Base-by-base conservation (phyloP, 1,284 basidiomycete genomes). In the Golubevia pallescens region DNA sequence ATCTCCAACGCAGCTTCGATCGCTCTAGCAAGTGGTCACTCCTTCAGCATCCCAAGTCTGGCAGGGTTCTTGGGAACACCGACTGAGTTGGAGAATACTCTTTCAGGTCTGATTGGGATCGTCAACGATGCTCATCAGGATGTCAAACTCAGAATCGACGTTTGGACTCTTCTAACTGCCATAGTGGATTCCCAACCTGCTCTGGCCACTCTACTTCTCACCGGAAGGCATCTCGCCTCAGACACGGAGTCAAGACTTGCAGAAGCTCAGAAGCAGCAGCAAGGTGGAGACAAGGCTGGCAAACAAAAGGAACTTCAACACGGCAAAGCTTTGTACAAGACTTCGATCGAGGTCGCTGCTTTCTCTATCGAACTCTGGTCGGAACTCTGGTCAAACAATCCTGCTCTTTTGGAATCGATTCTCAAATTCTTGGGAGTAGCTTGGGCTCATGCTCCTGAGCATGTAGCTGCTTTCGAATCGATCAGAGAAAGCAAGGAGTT, bases 171-270 rank as follows among this genome's bases (percentile, higher is more conserved):
- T 66, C 64, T 82, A 1, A 69, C 73, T 5, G 72, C 77, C 51
- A 69, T 84, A 38, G 73, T 78, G 34, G 74, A 78, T 34, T 69
- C 70, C 5, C 78, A 81, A 60, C 80, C 81, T 16, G 77, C 78
- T 10, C 65, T 84, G 0, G 77, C 77, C n/a, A 75, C 77, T n/a
- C 67, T 84, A n/a, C 62, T 84, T 6, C 65, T 82, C 34, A 79
- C 77, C 1, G 80, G 80, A 5, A 65, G 68, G 5, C 77, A 79
- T 38, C 62, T 75, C 16, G 73, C 69, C n/a, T 70, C 68, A 62
- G 63, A 62, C 5, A 62, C 68, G 24, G 75, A 77, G 63, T 64
- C 10, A 20, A 51, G 19, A 19, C 10, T 32, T 55, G 19, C 63
- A 61, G 8, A 63, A 66, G 20, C 66, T 24, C 55, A 28, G 24